Conservation (phyloP, 2,329 filamentous ascomycete genomes). For the Salinomyces thailandicus region DNA sequence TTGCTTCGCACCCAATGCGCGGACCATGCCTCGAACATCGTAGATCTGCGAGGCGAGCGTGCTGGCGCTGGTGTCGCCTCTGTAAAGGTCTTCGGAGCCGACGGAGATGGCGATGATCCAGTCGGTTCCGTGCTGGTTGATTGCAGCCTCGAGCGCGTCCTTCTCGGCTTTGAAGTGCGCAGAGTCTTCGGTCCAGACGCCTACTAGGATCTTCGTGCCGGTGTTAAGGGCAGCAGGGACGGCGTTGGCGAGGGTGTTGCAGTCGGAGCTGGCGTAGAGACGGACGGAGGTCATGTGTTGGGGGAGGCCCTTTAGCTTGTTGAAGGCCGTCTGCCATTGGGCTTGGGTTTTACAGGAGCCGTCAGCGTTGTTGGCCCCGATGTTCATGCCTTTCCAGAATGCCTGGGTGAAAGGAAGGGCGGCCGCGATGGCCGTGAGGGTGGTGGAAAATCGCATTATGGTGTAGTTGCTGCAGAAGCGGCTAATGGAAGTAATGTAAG, state of each 20-base stretch:
- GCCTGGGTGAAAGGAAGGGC: constrained; percentile 24
- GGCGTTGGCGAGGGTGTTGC: constrained; percentile 39
- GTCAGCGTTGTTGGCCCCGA: constrained; percentile 30
- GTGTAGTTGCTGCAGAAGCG: background rate
- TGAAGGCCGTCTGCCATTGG: constrained; percentile 29
- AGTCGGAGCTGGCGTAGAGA: constrained; percentile 54
- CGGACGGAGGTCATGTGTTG: constrained; percentile 50
- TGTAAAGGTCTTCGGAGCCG: constrained; percentile 59
- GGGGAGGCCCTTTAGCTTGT: constrained; percentile 32
- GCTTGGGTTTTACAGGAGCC: constrained; percentile 31
- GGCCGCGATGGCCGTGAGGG: constrained; percentile 24
- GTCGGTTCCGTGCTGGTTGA: constrained; percentile 45
- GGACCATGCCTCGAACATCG: constrained; percentile 44
- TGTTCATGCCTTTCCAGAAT: constrained; percentile 35
- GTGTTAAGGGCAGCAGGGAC: constrained; percentile 51
- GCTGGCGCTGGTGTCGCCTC: constrained; percentile 34
- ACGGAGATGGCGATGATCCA: constrained; percentile 56
- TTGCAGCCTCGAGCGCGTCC: constrained; percentile 46
- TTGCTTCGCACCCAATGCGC: constrained; percentile 35
- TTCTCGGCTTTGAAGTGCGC: constrained; percentile 51
- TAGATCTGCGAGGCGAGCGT: constrained; percentile 38
- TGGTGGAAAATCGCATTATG: constrained; percentile 21
- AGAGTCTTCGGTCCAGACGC: constrained; percentile 46
- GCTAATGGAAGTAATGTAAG: background rate
- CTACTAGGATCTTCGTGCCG: constrained; percentile 51